These are phyloP conservation scores for Elsinoe australis DNA, from an alignment of 2,329 filamentous ascomycete genomes.

Conservation along the genomic window DNA sequence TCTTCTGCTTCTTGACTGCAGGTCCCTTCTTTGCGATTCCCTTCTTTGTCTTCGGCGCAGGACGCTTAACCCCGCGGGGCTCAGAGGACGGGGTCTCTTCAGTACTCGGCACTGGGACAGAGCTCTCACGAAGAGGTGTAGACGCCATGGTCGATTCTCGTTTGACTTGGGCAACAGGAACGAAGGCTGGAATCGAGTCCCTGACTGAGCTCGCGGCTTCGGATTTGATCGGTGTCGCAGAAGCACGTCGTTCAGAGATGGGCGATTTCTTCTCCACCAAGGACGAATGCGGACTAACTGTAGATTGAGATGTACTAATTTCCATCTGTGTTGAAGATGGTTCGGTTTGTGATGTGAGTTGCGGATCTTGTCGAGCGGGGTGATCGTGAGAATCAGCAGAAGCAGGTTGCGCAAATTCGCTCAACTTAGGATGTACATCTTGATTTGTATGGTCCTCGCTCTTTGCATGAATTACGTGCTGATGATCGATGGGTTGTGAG, in stretches of 20 bases:
- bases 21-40: conserved; percentile 42
- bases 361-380: too few relatives aligned
- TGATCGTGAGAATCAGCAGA: too few relatives aligned
- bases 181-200: conserved; percentile 25
- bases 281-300: not conserved
- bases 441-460: too few relatives aligned
- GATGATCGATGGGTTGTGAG: not conserved
- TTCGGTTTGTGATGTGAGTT: too few relatives aligned
- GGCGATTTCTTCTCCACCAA: not conserved
- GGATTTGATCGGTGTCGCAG: conserved; percentile 22
- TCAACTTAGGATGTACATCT: too few relatives aligned
- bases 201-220: conserved; percentile 23
- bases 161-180: conserved; percentile 39
- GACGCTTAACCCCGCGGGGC: conserved; percentile 36
- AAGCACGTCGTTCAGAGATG: not conserved
- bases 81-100: conserved; percentile 28
- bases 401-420: too few relatives aligned
- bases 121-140: conserved; percentile 34
- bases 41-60: conserved; percentile 39
- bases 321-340: not conserved
- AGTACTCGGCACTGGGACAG: conserved; percentile 34
- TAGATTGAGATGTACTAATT: not conserved
- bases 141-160: conserved; percentile 38
- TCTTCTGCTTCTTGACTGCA: conserved; percentile 36
- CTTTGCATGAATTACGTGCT: too few relatives aligned